Base-by-base conservation (phyloP, 148 eudicot genomes). In the Beta vulgaris region DNA sequence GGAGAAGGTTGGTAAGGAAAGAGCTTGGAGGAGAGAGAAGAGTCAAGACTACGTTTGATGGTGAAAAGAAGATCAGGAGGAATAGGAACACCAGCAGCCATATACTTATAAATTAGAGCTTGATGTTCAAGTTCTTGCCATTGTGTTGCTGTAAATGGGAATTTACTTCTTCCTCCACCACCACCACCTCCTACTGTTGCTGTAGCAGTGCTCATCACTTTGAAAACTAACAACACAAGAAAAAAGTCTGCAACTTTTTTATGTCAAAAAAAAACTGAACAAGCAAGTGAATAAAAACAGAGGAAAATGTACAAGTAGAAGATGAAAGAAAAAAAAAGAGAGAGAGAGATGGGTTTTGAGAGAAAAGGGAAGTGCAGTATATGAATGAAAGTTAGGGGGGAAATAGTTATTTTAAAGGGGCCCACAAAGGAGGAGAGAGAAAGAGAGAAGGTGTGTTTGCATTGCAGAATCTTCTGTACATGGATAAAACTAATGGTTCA, bases 71-170 rank as follows among this genome's bases (percentile, higher is more conserved):
- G 98, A 75, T 95, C 91, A 72, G 96, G 89, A 32, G 98, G 98
- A 28, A 95, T 83, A n/a, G 98, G 96, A 48, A 86, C 80, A 6
- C 98, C 98, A 65, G 97, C 90, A 25, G 88, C 83, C 92, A 95
- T 92, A 85, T 92, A 92, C 72, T 95, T 95, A 89, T 81, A 95
- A 11, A 92, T 85, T 2, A 92, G 86, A 54, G 98, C 97, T 78
- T 95, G 98, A 55, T 90, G 90, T 61, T 95, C 98, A 54, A 95
- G 92, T 40, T 95, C 98, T 84, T 92, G 93, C 93, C 96, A 92
- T 65, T 95, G 98, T 16, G 91, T 75, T 44, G 93, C 88, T 13
- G 98, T 92, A 79, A 95, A 95, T 2, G 97, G 98, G 57, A 80
- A 90, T 80, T 84, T 88, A 69, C 14, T 82, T 32, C 80, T 84